Evolutionary conservation across 2,329 filamentous ascomycete genomes (phyloP).

Genomic region (Botryotinia narcissicola): DNA sequence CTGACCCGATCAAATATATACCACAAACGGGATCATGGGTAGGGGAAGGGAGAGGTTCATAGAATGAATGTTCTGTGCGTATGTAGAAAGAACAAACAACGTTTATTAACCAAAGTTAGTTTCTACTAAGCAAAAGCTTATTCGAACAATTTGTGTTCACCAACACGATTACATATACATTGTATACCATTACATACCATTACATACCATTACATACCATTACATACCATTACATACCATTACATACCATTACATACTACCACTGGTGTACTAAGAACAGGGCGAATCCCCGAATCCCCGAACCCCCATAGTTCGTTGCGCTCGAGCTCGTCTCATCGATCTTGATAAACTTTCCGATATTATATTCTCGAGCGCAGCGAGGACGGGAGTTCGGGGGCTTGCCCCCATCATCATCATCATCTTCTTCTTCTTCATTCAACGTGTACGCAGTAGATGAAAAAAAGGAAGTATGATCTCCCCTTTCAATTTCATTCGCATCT

Average conservation of each 20-base stretch:
- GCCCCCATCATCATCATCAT: not conserved
- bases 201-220: too few relatives aligned
- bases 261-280: too few relatives aligned
- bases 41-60: too few relatives aligned
- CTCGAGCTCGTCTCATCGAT: not conserved
- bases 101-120: too few relatives aligned
- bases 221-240: too few relatives aligned
- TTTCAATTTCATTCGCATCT: not conserved
- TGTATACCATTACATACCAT: too few relatives aligned
- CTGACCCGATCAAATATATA: too few relatives aligned
- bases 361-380: not conserved
- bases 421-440: not conserved
- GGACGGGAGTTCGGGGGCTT: not conserved
- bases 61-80: too few relatives aligned
- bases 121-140: not conserved
- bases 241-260: too few relatives aligned
- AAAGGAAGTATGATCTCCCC: not conserved
- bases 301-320: not conserved
- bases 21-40: too few relatives aligned
- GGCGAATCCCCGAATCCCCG: not conserved
- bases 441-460: not conserved
- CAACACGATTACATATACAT: too few relatives aligned
- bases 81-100: too few relatives aligned
- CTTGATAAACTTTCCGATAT: not conserved
- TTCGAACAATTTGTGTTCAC: not conserved